A percentile compares a stretch with the other conserved stretches of the same genome.
Conservation (phyloP, 1,284 basidiomycete species). For the Cutaneotrichosporon arboriforme region DNA sequence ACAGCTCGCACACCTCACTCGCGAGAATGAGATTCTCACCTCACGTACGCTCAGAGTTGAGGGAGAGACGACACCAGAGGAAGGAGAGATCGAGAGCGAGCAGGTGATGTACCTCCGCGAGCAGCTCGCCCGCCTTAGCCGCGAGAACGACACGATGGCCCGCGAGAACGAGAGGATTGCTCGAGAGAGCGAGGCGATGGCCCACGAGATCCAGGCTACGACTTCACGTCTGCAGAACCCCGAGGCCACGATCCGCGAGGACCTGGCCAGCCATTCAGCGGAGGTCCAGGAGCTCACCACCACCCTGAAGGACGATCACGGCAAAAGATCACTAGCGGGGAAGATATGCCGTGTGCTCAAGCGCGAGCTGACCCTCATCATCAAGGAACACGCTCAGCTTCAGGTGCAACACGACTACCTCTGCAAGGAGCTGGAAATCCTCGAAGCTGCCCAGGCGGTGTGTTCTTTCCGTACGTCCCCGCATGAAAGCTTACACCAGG, state of each 20-base stretch:
- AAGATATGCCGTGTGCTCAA: neutral
- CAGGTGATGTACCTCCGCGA: too few relatives aligned
- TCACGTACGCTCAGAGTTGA: too few relatives aligned
- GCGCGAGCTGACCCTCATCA: neutral
- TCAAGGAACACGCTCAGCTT: slow-evolving; percentile 28
- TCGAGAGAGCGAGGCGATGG: too few relatives aligned
- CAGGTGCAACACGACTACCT: slow-evolving; percentile 44
- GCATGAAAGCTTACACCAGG: neutral
- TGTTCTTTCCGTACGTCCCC: too few relatives aligned
- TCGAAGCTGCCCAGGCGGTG: neutral
- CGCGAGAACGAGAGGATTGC: too few relatives aligned
- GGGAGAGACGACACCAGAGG: too few relatives aligned
- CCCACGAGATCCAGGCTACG: too few relatives aligned
- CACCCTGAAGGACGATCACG: neutral
- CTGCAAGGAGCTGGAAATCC: slow-evolving; percentile 38
- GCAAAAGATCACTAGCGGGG: neutral
- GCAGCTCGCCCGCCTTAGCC: too few relatives aligned
- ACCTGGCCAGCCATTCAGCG: neutral
- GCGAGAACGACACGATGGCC: too few relatives aligned
- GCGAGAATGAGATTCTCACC: neutral
- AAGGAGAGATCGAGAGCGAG: too few relatives aligned
- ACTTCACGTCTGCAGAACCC: neutral
- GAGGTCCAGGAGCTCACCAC: neutral
- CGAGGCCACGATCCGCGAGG: neutral
- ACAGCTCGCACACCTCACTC: slow-evolving; percentile 1